These are phyloP conservation scores for Fistulifera solaris DNA, from an alignment of 108 stramenopile species.

Conservation along the genomic window DNA sequence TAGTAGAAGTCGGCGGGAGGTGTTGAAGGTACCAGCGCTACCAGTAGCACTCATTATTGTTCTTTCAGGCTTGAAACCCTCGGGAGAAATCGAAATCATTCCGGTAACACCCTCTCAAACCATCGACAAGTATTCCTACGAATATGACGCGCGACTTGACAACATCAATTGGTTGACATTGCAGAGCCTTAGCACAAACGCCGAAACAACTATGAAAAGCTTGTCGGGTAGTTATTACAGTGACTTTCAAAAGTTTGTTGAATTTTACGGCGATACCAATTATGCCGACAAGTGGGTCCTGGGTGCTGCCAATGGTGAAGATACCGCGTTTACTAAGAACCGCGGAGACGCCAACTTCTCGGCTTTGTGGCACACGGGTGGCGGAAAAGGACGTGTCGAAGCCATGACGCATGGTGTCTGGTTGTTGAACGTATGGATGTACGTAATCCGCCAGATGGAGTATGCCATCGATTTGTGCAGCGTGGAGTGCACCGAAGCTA, in stretches of 20 bases:
- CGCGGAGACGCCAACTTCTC: constrained; percentile 4
- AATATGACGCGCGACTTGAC: constrained; percentile 25
- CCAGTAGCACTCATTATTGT: constrained; percentile 12
- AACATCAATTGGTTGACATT: constrained; percentile 42
- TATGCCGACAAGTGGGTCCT: constrained; percentile 48
- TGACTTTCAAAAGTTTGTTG: constrained; percentile 31
- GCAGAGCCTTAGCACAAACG: constrained; percentile 22
- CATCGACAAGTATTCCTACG: constrained; percentile 19
- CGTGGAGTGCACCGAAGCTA: constrained; percentile 26
- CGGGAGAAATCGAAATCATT: constrained; percentile 7
- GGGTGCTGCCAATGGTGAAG: constrained; percentile 27
- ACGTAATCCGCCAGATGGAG: constrained; percentile 46
- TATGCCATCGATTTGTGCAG: constrained; percentile 22
- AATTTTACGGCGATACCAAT: constrained; percentile 42
- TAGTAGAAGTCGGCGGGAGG: background rate
- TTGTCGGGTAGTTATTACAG: constrained; percentile 22
- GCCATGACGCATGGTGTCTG: constrained; percentile 13
- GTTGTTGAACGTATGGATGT: constrained; percentile 38
- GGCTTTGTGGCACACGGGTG: background rate
- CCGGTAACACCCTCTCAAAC: constrained; percentile 1
- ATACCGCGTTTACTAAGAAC: constrained; percentile 22
- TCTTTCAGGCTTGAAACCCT: too few species aligned
- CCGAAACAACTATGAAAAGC: constrained; percentile 22
- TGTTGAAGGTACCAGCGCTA: constrained; percentile 15
- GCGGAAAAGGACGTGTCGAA: constrained; percentile 4